Base-by-base conservation (phyloP, 495 filamentous ascomycete species). In the Penicillium tannophilum region DNA sequence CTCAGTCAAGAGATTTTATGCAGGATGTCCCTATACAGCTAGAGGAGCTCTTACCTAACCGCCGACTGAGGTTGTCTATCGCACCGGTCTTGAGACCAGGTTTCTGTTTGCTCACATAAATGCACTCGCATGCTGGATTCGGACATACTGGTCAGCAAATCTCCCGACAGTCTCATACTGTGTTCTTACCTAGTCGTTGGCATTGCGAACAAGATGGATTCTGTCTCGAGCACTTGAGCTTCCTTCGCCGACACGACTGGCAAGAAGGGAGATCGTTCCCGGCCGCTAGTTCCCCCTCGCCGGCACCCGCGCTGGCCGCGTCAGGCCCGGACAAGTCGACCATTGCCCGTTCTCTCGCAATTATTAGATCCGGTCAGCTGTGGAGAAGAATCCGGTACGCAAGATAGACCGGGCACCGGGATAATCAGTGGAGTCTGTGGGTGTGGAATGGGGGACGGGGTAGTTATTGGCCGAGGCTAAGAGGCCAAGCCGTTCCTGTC, bases 241-340 rank as follows among this genome's bases (percentile, higher is more conserved):
- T 79, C 60, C 75, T 75, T 60, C 71, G 70, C 14, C 72, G 65
- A 55, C 75, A 78, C 3, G 72, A 71, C 56, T 76, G 74, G 26
- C 76, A 79, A n/a, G 65, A 61, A 1, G 64, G 64, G 1, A 66
- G 53, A 19, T 67, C 62, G 35, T 16, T 14, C 10, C 10, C 35
- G 14, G 35, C 14, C 12, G 35, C 4, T 2, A 39, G 2, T 39
- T 14, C 35, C 35, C 12, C 35, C 8, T 24, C 19, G 1, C 12
- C 35, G 14, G 11, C 35, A 10, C 35, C 35, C 10, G 35, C 10
- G 2, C 10, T 39, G 10, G 10, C 12, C 12, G 14, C 35, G 10
- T 14, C 35, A 39, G 8, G 35, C 14, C 35, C 10, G 14, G 14
- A 16, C 10, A 39, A 4, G 14, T 39, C 10, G 8, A 39, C 12